phyloP scores from a whole-genome alignment of 2,329 filamentous ascomycete genomes.

The Sporothrix pallida region DNA sequence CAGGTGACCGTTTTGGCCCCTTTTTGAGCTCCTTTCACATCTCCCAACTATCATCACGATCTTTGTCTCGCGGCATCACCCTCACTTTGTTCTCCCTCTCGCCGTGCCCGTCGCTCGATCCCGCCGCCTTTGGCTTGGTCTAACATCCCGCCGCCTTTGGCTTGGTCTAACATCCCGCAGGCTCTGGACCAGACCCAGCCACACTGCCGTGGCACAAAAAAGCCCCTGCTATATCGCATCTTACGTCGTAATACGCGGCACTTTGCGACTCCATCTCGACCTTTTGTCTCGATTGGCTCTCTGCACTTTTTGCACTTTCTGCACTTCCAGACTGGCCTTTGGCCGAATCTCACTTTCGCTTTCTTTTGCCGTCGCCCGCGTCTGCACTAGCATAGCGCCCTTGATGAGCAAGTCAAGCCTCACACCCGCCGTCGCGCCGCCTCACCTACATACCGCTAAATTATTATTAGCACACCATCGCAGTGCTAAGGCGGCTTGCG shows the following conservation, averaged over 20 bases:
- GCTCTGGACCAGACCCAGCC: conserved; percentile 19
- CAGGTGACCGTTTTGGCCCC: background rate
- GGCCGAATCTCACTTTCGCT: background rate
- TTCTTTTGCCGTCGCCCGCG: background rate
- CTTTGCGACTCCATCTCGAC: background rate
- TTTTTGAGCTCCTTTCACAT: background rate
- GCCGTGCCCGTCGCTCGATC: background rate
- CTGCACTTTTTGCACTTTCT: no score
- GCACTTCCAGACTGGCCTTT: background rate
- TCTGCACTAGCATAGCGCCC: conserved; percentile 17
- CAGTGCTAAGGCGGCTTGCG: conserved; percentile 18
- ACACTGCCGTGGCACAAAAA: conserved; percentile 11
- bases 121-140: conserved; percentile 20
- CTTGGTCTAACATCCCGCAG: conserved; percentile 2
- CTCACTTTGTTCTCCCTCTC: background rate
- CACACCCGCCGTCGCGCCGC: conserved; percentile 12
- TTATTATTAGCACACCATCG: conserved; percentile 19
- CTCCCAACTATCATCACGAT: no score
- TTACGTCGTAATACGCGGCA: conserved; percentile 20
- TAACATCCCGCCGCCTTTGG: conserved; percentile 1
- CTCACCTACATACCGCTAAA: background rate
- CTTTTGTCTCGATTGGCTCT: no score
- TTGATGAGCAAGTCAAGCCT: conserved; percentile 9
- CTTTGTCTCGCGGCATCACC: conserved; percentile 1
- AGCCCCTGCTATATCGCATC: background rate